phyloP scores from a whole-genome alignment of 495 filamentous ascomycete genomes.

The Schizothecium vesticola region DNA sequence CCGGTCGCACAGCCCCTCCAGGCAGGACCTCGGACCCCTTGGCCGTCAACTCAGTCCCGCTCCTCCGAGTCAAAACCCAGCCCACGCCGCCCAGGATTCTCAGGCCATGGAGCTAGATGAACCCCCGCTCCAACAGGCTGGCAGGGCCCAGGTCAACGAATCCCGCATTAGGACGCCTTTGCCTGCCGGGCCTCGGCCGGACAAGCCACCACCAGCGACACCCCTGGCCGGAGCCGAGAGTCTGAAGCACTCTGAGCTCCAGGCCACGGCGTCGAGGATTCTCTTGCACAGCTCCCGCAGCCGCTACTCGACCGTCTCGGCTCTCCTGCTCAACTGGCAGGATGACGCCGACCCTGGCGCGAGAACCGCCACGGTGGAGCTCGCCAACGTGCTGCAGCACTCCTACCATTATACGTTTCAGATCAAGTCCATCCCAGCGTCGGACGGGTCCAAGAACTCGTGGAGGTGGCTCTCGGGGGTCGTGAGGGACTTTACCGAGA shows the following conservation, averaged over 20 bases:
- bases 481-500: conserved; percentile 40
- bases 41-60: conserved; percentile 38
- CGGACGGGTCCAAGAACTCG: conserved; percentile 36
- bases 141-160: conserved; percentile 34
- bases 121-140: conserved; percentile 25
- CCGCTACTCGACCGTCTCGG: conserved; percentile 40
- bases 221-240: conserved; percentile 35
- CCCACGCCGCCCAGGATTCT: conserved; percentile 34
- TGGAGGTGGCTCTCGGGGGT: conserved; percentile 39
- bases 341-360: conserved; percentile 37
- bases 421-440: conserved; percentile 37
- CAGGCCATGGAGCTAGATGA: conserved; percentile 37
- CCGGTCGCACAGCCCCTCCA: conserved; percentile 33
- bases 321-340: conserved; percentile 44
- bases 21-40: conserved; percentile 35
- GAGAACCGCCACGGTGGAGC: conserved; percentile 31
- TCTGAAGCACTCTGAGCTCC: conserved; percentile 33
- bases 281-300: conserved; percentile 36
- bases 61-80: conserved; percentile 26
- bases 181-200: conserved; percentile 41
- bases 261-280: conserved; percentile 37
- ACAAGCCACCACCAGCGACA: conserved; percentile 31
- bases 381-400: conserved; percentile 36
- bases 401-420: conserved; percentile 40
- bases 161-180: conserved; percentile 44